Conservation (phyloP, 2,329 filamentous ascomycete species). For the Colletotrichum zoysiae region DNA sequence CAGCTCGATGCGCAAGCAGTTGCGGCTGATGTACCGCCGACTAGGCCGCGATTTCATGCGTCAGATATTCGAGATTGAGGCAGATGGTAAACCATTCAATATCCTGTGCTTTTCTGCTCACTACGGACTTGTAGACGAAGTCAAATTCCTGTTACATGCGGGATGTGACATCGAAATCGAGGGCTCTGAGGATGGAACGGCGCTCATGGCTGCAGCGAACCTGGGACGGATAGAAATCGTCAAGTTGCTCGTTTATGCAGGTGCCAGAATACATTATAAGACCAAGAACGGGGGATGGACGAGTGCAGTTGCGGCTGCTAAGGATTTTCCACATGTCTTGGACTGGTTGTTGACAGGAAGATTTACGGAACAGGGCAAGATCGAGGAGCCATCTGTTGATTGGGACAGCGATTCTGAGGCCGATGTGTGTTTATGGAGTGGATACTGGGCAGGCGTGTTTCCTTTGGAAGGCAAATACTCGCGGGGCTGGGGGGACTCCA, state of each 20-base stretch:
- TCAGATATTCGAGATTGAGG: not conserved
- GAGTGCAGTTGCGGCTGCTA: not conserved
- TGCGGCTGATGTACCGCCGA: slow-evolving; percentile 14
- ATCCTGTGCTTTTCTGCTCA: slow-evolving; percentile 2
- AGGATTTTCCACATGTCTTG: not conserved
- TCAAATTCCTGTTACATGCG: not conserved
- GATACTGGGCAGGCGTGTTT: slow-evolving; percentile 3
- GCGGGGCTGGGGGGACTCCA: slow-evolving; percentile 6
- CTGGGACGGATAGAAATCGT: slow-evolving; percentile 15
- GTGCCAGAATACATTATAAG: slow-evolving; percentile 11
- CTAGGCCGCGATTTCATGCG: not conserved
- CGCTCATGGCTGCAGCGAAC: slow-evolving; percentile 11
- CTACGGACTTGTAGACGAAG: slow-evolving; percentile 4
- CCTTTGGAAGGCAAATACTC: slow-evolving; percentile 6
- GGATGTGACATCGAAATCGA: slow-evolving; percentile 12
- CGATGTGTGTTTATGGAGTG: slow-evolving; percentile 11
- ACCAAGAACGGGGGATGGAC: not conserved
- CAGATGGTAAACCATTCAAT: not conserved
- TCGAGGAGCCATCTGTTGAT: not conserved
- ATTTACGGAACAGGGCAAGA: slow-evolving; percentile 16
- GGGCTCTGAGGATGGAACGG: slow-evolving; percentile 8
- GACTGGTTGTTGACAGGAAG: slow-evolving; percentile 16
- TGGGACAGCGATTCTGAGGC: not conserved
- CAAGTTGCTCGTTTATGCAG: slow-evolving; percentile 12
- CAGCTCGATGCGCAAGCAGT: no score